Percentiles rank a stretch among this genome's conserved stretches.
phyloP scores from a whole-genome alignment of 805 yeast species.

The Saccharomyces kudriavzevii region DNA sequence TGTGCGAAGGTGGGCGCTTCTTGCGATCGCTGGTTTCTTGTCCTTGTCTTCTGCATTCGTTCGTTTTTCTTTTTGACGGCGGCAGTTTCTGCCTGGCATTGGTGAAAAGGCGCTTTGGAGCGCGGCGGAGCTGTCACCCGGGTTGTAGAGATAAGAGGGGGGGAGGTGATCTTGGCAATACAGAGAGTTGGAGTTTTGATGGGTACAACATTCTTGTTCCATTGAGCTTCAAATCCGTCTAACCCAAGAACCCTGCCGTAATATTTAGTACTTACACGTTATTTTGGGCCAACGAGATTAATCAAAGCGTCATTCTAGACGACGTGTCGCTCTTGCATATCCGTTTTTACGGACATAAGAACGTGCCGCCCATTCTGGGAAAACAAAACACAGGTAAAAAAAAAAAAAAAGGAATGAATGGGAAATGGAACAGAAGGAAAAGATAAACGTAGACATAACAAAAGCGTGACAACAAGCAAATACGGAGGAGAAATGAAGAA shows the following conservation, averaged over 20 bases:
- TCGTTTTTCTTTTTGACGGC: neutral
- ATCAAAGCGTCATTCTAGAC: neutral
- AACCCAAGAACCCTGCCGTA: neutral
- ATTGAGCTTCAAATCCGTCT: neutral
- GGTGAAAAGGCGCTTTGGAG: neutral
- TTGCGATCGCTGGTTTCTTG: neutral
- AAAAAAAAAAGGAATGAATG: neutral
- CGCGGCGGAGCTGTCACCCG: neutral
- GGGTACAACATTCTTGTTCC: neutral
- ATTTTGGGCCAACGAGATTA: neutral
- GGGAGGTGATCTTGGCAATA: neutral
- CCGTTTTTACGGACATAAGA: neutral
- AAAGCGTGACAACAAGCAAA: neutral
- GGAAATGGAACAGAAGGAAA: neutral
- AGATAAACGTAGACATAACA: neutral
- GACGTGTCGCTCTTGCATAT: neutral
- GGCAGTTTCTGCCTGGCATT: neutral
- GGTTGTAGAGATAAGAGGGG: neutral
- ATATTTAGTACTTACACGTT: neutral
- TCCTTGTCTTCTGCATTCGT: neutral
- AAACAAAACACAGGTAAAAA: conserved; percentile 1
- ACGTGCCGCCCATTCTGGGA: neutral
- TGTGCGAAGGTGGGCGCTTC: neutral
- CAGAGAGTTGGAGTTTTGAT: too few species aligned
- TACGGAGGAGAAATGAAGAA: neutral